Conservation (phyloP, 2,329 filamentous ascomycete genomes). For the Allantophomopsis lycopodina region DNA sequence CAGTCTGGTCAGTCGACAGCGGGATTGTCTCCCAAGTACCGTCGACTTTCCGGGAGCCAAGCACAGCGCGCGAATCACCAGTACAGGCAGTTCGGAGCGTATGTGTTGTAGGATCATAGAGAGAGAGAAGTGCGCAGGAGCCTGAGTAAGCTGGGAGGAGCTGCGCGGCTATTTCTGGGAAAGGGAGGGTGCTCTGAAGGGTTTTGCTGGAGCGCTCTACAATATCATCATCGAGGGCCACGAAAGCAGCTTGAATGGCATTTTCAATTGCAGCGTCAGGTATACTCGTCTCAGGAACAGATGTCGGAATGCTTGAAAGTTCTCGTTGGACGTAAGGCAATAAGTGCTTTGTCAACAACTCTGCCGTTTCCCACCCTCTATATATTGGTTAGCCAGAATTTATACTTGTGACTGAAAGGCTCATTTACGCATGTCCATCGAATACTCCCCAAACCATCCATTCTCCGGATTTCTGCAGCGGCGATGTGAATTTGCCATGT, state of each 20-base stretch:
- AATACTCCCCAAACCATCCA: constrained; percentile 18
- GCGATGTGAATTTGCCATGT: not conserved
- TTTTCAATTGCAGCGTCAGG: constrained; percentile 32
- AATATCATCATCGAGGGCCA: constrained; percentile 41
- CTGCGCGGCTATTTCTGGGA: constrained; percentile 15
- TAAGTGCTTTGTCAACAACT: constrained; percentile 24
- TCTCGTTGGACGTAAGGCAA: constrained; percentile 26
- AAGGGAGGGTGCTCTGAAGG: constrained; percentile 15
- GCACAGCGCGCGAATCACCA: constrained; percentile 54
- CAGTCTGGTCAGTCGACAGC: constrained; percentile 53
- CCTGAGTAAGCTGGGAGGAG: constrained; percentile 30
- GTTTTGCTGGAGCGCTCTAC: constrained; percentile 23
- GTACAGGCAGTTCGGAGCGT: constrained; percentile 49
- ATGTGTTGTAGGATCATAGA: constrained; percentile 40
- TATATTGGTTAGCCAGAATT: not conserved
- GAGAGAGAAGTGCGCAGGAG: constrained; percentile 48
- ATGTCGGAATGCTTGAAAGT: constrained; percentile 16
- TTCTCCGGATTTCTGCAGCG: not conserved
- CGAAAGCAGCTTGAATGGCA: constrained; percentile 43
- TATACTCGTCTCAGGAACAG: constrained; percentile 9
- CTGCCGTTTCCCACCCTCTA: constrained; percentile 27
- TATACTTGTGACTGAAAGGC: not conserved
- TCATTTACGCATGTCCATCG: constrained; percentile 33
- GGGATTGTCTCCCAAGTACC: constrained; percentile 31
- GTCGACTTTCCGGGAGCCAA: constrained; percentile 25